phyloP scores from a whole-genome alignment of 2,329 filamentous ascomycete genomes.

The Paramyrothecium sp. region DNA sequence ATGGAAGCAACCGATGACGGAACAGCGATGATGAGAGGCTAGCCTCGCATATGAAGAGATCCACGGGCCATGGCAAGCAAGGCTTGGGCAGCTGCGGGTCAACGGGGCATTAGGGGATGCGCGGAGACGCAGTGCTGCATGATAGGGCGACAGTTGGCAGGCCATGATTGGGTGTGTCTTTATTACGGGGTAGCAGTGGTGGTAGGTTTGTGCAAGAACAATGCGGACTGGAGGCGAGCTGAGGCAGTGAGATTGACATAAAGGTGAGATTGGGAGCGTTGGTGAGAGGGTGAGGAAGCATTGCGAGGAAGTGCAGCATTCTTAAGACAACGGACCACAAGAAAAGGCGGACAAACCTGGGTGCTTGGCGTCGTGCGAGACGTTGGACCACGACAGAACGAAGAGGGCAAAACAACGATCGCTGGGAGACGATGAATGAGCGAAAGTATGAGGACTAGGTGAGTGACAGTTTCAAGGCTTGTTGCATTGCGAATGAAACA shows the following conservation, averaged over 20 bases:
- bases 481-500: not conserved
- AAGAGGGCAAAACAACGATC: not conserved
- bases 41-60: slow-evolving; percentile 27
- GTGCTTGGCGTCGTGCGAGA: not conserved
- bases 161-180: slow-evolving; percentile 29
- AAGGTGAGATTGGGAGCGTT: not conserved
- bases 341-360: not conserved
- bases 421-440: not conserved
- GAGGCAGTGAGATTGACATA: slow-evolving; percentile 6
- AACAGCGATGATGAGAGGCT: slow-evolving; percentile 1
- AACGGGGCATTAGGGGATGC: slow-evolving; percentile 14
- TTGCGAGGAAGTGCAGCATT: no score
- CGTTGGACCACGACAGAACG: not conserved
- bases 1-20: slow-evolving; percentile 4
- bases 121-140: slow-evolving; percentile 22
- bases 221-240: slow-evolving; percentile 12
- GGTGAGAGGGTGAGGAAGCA: no score
- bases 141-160: slow-evolving; percentile 31
- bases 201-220: slow-evolving; percentile 4
- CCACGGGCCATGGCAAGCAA: slow-evolving; percentile 18
- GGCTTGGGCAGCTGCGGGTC: slow-evolving; percentile 5
- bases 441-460: not conserved
- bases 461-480: not conserved
- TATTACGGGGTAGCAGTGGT: slow-evolving; percentile 14
- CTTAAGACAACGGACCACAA: not conserved